Evolutionary conservation across 805 yeast species (phyloP), one percentile per base, ranked within the genome.

Genomic region (Dipodascus albidus): DNA sequence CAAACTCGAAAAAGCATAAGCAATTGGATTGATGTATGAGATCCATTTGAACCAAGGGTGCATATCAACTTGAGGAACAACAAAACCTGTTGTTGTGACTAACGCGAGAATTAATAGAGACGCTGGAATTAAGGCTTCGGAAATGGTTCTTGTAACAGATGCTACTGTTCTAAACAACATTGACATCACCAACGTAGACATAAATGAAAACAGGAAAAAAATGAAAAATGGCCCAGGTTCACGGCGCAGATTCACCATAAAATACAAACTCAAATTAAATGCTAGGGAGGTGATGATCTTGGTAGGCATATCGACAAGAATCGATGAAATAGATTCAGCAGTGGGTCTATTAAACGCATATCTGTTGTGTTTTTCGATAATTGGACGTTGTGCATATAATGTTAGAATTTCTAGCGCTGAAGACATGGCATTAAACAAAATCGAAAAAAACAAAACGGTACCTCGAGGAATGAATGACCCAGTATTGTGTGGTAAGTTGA

Each of bases 31-130:
- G 22, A 80, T 59, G 58, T 77, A 81, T 31, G 77, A 74, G 50
- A 82, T 70, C 85, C 87, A 83, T 55, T 80, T 76, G 58, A 82
- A 81, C 90, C 91, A 85, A 49, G 80, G 81, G 58, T 79, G 82
- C 83, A 82, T 79, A 11, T 74, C 70, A 2, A 76, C 75, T 41
- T 76, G 66, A 52, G 85, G 87, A 58, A 82, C 74, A 69, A 81
- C 75, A 65, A 64, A 68, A 27, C 87, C 85, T 15, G 87, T 76
- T 66, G 82, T 83, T 57, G 80, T 69, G 22, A 76, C 70, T 55
- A 79, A 62, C 2, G 73, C 70, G 56, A 83, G 64, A 62, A 83
- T 67, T 21, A 74, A 57, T 15, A 81, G 57, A 68, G 86, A 84
- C 8, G 82, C 78, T 23, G 81, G 62, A 20, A 82, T 74, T 70